phyloP scores from a whole-genome alignment of 306 rosid species.

The Cajanus cajan region DNA sequence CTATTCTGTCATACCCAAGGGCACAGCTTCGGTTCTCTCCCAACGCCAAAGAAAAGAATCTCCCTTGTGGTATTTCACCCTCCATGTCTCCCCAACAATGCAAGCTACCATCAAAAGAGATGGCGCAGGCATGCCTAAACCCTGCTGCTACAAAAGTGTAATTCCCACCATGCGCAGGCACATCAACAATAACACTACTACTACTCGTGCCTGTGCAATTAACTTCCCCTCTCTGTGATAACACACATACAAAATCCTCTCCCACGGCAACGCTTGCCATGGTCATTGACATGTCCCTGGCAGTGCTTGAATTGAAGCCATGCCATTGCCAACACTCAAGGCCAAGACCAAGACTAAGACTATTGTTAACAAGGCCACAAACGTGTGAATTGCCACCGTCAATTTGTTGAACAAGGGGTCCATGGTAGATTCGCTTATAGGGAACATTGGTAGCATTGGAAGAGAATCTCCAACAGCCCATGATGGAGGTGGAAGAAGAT shows the following conservation, averaged over 20 bases:
- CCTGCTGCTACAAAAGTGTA: constrained; percentile 54
- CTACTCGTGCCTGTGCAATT: constrained; percentile 41
- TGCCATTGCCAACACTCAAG: constrained; percentile 78
- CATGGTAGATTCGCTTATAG: constrained; percentile 47
- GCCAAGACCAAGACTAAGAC: too few species aligned
- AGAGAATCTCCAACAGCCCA: constrained; percentile 85
- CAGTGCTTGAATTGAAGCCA: neutral
- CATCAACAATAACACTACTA: constrained; percentile 18
- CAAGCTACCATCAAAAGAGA: constrained; percentile 36
- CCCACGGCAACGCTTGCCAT: constrained; percentile 70
- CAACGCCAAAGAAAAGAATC: constrained; percentile 64
- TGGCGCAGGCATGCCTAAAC: constrained; percentile 63
- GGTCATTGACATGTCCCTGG: constrained; percentile 37
- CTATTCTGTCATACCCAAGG: constrained; percentile 35
- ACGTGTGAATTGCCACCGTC: constrained; percentile 60
- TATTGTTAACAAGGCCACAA: constrained; percentile 57
- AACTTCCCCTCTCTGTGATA: constrained; percentile 32
- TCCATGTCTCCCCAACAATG: constrained; percentile 63
- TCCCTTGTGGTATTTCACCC: constrained; percentile 44
- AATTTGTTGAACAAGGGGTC: constrained; percentile 39
- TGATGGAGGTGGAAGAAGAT: constrained; percentile 32
- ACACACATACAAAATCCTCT: constrained; percentile 62
- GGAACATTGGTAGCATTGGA: constrained; percentile 29
- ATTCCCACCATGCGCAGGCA: constrained; percentile 27
- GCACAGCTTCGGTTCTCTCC: constrained; percentile 75